A percentile compares a stretch with the other conserved stretches of the same genome.
Conservation (phyloP, 2,329 filamentous ascomycete species). For the Mariannaea elegans region DNA sequence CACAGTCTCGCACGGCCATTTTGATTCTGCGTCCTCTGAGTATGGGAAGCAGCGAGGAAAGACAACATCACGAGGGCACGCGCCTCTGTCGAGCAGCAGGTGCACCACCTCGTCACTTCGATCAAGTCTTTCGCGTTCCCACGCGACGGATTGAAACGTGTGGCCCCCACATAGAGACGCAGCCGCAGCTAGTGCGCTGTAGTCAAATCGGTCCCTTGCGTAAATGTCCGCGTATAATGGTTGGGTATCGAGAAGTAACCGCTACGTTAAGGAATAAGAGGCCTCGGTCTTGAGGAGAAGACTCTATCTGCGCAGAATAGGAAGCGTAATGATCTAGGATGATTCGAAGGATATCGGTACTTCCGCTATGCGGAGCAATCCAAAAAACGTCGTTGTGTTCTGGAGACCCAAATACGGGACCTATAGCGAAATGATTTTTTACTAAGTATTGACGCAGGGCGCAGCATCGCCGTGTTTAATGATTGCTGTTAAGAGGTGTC, state of each 20-base stretch:
- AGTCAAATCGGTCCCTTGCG: neutral
- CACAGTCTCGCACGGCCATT: neutral
- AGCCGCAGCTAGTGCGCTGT: neutral
- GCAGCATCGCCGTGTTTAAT: neutral
- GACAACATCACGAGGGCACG: constrained; percentile 29
- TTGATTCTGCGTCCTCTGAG: constrained; percentile 22
- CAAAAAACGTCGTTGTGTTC: neutral
- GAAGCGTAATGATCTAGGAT: neutral
- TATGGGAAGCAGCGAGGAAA: too few species aligned
- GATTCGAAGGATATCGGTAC: neutral
- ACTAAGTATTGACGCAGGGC: neutral
- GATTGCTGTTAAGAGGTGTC: neutral
- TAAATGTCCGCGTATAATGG: neutral
- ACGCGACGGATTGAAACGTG: neutral
- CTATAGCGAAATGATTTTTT: neutral
- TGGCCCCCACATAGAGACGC: neutral
- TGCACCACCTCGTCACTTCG: neutral
- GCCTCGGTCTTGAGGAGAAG: neutral
- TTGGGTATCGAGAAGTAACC: neutral
- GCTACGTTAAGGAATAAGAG: neutral
- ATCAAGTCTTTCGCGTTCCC: neutral
- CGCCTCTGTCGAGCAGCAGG: neutral
- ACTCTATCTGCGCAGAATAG: neutral
- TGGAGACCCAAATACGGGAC: neutral
- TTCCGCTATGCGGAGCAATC: neutral